Percentiles rank a stretch among this genome's conserved stretches.
Conservation (phyloP, 2,329 filamentous ascomycete species). For the Xylariales sp. region DNA sequence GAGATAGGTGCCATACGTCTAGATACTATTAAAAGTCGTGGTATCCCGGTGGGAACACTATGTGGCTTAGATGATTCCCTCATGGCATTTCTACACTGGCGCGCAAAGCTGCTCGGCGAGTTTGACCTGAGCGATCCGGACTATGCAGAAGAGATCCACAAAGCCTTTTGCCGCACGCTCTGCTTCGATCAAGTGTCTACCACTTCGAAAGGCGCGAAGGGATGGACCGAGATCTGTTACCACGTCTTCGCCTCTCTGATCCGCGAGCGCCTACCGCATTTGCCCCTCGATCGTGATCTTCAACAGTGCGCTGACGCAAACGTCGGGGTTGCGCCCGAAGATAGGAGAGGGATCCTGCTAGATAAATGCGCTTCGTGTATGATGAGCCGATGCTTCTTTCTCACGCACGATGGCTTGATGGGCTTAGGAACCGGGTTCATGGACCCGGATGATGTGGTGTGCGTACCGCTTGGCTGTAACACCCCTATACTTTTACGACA, state of each 20-base stretch:
- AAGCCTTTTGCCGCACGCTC: background rate
- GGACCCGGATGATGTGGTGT: background rate
- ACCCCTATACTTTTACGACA: background rate
- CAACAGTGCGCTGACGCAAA: conserved; percentile 3
- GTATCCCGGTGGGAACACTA: conserved; percentile 24
- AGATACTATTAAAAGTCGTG: conserved; percentile 17
- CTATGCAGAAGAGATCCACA: background rate
- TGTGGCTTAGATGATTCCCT: conserved; percentile 26
- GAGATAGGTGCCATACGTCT: conserved; percentile 26
- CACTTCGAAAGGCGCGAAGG: conserved; percentile 5
- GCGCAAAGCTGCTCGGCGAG: conserved; percentile 21
- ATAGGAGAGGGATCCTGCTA: conserved; percentile 11
- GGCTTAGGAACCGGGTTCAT: conserved; percentile 30
- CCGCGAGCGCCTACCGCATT: conserved; percentile 13
- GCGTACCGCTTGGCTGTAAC: background rate
- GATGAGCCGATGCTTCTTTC: conserved; percentile 21
- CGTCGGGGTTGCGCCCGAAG: too few species aligned
- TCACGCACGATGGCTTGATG: conserved; percentile 19
- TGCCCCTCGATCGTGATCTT: conserved; percentile 14
- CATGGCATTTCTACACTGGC: conserved; percentile 32
- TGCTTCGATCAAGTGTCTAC: background rate
- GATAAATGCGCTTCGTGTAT: conserved; percentile 15
- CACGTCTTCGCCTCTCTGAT: conserved; percentile 17
- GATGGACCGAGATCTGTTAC: conserved; percentile 19
- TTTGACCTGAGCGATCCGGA: background rate